Evolutionary conservation across 169 alveolate genomes (phyloP).

Genomic region (Plasmodium gaboni): DNA sequence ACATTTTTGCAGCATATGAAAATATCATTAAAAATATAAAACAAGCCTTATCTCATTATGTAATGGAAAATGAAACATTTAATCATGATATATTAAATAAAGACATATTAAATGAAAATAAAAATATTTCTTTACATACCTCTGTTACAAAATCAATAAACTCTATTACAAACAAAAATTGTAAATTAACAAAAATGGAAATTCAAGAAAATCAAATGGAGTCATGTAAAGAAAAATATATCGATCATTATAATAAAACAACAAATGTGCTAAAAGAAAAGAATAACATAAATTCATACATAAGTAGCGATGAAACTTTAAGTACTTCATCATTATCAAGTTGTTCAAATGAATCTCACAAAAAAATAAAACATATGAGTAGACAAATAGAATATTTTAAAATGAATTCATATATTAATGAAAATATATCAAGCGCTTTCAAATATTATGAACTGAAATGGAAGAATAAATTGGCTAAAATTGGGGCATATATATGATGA

Average conservation of each 20-base stretch:
- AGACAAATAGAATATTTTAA: conserved; percentile 1
- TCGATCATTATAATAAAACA: background rate
- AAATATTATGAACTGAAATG: conserved; percentile 46
- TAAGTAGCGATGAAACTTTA: background rate
- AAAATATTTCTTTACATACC: background rate
- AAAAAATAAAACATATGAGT: background rate
- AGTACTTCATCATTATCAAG: conserved; percentile 1
- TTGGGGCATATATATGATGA: conserved; percentile 10
- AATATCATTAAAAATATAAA: conserved; percentile 54
- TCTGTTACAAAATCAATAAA: background rate
- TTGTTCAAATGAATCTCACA: background rate
- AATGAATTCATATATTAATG: conserved; percentile 25
- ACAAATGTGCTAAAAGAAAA: background rate
- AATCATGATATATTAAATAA: background rate
- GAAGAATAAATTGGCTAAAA: conserved; percentile 43
- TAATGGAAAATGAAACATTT: conserved; percentile 1
- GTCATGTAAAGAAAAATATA: background rate
- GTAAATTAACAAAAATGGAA: conserved; percentile 3
- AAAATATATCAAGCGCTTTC: conserved; percentile 58
- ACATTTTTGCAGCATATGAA: conserved; percentile 27
- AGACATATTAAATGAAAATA: background rate
- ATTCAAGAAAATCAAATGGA: background rate
- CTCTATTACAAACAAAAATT: conserved; percentile 16
- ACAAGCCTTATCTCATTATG: conserved; percentile 37
- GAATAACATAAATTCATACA: conserved; percentile 1